Evolutionary conservation across 163 green algal genomes (phyloP), one percentile per base, ranked within the genome.

Genomic region (Trebouxiophyceae sp.): DNA sequence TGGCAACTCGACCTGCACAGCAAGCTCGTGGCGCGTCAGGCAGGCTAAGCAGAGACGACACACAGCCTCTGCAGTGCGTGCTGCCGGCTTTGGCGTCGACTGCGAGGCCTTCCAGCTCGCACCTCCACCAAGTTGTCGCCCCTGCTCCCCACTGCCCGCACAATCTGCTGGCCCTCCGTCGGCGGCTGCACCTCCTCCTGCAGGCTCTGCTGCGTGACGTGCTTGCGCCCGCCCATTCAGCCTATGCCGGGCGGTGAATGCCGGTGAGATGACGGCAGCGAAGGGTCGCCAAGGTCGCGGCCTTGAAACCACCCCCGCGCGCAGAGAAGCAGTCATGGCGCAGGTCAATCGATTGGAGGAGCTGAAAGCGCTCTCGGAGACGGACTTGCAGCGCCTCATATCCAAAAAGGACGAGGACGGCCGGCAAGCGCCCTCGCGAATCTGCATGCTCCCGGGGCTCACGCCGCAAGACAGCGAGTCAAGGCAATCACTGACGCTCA

Each of bases 1-100:
- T 0, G 81, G 75, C 44, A 80, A 83, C 60, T 89, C 76, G 5
- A 91, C 77, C 84, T 90, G 74, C 2, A 50, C 12, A 50, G 39
- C 16, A 50, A n/a, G n/a, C n/a, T n/a, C n/a, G n/a, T n/a, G n/a
- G n/a, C n/a, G n/a, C n/a, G n/a, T n/a, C n/a, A n/a, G n/a, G n/a
- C n/a, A n/a, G n/a, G n/a, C n/a, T n/a, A n/a, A n/a, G n/a, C n/a
- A n/a, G n/a, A n/a, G n/a, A n/a, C n/a, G n/a, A n/a, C n/a, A n/a
- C n/a, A n/a, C n/a, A n/a, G n/a, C n/a, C n/a, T n/a, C n/a, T n/a
- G n/a, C n/a, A n/a, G n/a, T n/a, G n/a, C n/a, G n/a, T n/a, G n/a
- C n/a, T n/a, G n/a, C n/a, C n/a, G n/a, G n/a, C n/a, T n/a, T n/a
- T n/a, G n/a, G n/a, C n/a, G n/a, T n/a, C n/a, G n/a, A n/a, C n/a